Base-by-base conservation (phyloP, 2,329 filamentous ascomycete species). In the Epichloe festucae region DNA sequence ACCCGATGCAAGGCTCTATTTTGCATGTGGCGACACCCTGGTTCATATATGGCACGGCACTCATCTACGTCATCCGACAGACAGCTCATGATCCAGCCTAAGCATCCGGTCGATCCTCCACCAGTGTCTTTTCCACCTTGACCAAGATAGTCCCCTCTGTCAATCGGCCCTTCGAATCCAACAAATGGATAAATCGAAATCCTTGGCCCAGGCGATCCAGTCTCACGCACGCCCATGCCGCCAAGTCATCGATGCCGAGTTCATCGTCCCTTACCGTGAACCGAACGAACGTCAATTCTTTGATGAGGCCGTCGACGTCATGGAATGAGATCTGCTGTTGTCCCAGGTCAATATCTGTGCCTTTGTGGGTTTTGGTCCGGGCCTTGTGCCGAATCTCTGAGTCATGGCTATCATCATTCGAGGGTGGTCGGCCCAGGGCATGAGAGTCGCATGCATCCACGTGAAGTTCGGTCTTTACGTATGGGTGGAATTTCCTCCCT, bases 251-350 rank as follows among this genome's bases (percentile, higher is more conserved):
- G 55, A 78, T 77, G 4, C 84, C 82, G 57, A 90, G 79, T 66
- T 91, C 85, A 58, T 95, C 85, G 64, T 97, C 88, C 66, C 89
- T 85, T 58, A 97, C 75, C 60, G 94, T 89, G 73, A 97, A 87
- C 60, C 85, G 76, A 50, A 89, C 73, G 70, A 89, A 90, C 34
- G 81, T 80, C 55, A 90, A 71, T 61, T 85, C 79, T 49, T 85
- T 79, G 8, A 87, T 74, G 1, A 88, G 72, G 8, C 78, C 74
- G 1, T 69, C 65, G 34, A 81, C 68, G 0, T 65, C 66, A 19
- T 72, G 68, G 57, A 89, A 87, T 35, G 71, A 67, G 14, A 88
- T 65, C 50, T 67, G 69, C 62, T 85, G 76, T 1, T 72, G 73
- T 40, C 65, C 68, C 57, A 86, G 85, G 61, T 89, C 82, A 1